Base-by-base conservation (phyloP, 2,329 filamentous ascomycete genomes). In the Ophiostoma populinum region DNA sequence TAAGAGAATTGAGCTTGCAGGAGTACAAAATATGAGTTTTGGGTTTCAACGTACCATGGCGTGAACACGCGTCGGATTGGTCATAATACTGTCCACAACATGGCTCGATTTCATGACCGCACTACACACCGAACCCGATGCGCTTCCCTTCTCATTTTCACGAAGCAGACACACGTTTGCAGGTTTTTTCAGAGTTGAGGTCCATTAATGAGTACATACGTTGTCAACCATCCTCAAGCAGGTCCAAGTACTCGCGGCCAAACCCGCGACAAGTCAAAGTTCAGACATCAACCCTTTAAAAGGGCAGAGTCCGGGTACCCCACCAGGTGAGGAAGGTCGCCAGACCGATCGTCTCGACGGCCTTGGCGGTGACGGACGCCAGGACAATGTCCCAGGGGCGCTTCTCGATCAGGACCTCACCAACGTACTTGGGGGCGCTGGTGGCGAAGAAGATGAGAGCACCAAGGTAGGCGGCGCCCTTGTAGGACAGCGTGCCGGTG, bases 301-400 rank as follows among this genome's bases (percentile, higher is more conserved):
- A 92, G 41, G 83, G 83, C 65, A 85, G 87, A 61, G 83, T 90
- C 54, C 80, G 78, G 51, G 87, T 94, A 51, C 87, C 87, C 87
- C 87, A 95, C 80, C 82, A 95, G 54, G 83, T 93, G 49, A 95
- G 67, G 71, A 95, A 83, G 51, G 93, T 56, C 43, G 80, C 85
- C 40, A 95, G 71, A 44, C 87, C 90, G 40, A 95, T 72, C 3
- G 90, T 94, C 72, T 95, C 90, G 48, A 93, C 71, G 48, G 90
- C 62, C 61, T 90, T 86, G 52, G 81, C 78, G 34, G 90, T 61
- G 43, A 80, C 72, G 53, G 80, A 80, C 46, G 94, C 78, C 47
- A 82, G 83, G 47, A 95, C 74, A 43, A 81, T 87, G 59, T 95
- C 87, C 40, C 90, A 59, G 35, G 87, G 81, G 41, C 86, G 79